These are phyloP conservation scores for Diplosphaera chodatii DNA, from an alignment of 139 green algal species.

Conservation along the genomic window DNA sequence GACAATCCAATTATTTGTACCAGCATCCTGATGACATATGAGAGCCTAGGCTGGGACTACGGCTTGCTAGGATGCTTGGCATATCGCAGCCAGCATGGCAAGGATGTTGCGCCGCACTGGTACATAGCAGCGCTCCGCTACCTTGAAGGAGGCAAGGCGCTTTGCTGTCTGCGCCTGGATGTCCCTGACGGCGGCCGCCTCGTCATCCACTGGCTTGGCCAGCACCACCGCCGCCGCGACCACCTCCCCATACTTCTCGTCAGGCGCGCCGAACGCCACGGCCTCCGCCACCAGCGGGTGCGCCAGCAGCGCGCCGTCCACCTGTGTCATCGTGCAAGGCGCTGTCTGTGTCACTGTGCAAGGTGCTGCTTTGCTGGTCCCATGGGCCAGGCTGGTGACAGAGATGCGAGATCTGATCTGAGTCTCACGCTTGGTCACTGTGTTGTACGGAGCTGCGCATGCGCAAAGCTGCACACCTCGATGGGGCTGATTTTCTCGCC, in stretches of 20 bases:
- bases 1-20: too few relatives aligned
- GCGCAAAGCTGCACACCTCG: slow-evolving; percentile 60
- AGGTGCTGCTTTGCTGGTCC: too few relatives aligned
- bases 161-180: slow-evolving; percentile 31
- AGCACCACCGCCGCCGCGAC: slow-evolving; percentile 77
- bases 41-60: too few relatives aligned
- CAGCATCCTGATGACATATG: too few relatives aligned
- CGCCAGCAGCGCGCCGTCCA: slow-evolving; percentile 65
- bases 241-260: slow-evolving; percentile 81
- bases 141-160: slow-evolving; percentile 70
- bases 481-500: slow-evolving; percentile 83
- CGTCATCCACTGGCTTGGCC: slow-evolving; percentile 13
- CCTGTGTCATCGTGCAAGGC: slow-evolving; percentile 39
- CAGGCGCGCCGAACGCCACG: slow-evolving; percentile 71
- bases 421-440: too few relatives aligned
- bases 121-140: slow-evolving; percentile 19
- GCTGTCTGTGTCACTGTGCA: too few relatives aligned
- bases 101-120: too few relatives aligned
- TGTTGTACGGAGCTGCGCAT: too few relatives aligned
- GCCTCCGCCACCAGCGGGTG: slow-evolving; percentile 73
- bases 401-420: too few relatives aligned
- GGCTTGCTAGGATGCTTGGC: not conserved
- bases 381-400: too few relatives aligned
- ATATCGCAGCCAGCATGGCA: too few relatives aligned
- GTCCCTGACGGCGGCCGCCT: slow-evolving; percentile 21